These are phyloP conservation scores for Larix kaempferi DNA, from an alignment of 75 land plant genomes.

Conservation along the genomic window DNA sequence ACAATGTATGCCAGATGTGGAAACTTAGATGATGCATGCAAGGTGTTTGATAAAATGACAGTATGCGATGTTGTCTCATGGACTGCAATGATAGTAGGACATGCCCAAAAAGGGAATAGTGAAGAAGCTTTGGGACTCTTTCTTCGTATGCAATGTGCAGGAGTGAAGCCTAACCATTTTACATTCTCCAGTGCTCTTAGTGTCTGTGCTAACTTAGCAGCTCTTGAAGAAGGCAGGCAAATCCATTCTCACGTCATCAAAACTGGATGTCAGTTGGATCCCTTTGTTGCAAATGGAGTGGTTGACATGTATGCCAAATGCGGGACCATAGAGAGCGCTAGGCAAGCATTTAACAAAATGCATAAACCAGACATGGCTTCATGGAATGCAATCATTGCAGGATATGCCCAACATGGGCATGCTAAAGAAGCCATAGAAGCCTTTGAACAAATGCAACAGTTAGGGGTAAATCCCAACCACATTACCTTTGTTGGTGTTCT, in stretches of 20 bases:
- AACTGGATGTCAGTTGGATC: constrained; percentile 43
- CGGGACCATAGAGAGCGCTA: constrained; percentile 20
- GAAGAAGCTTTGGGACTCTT: constrained; percentile 37
- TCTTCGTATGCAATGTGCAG: constrained; percentile 26
- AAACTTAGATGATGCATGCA: constrained; percentile 19
- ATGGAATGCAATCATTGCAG: constrained; percentile 53
- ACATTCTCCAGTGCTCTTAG: constrained; percentile 53
- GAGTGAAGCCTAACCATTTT: constrained; percentile 37
- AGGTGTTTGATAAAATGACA: constrained; percentile 42
- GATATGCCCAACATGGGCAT: constrained; percentile 29
- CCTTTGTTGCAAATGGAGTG: constrained; percentile 45
- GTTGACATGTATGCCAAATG: constrained; percentile 52
- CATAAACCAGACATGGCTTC: constrained; percentile 39
- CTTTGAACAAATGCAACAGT: constrained; percentile 38
- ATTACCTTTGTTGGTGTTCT: constrained; percentile 6
- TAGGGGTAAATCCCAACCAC: constrained; percentile 14
- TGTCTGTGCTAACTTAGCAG: constrained; percentile 31
- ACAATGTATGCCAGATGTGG: background rate
- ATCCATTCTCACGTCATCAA: constrained; percentile 43
- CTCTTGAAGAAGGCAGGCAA: constrained; percentile 19
- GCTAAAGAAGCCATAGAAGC: constrained; percentile 39
- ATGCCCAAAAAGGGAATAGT: constrained; percentile 23
- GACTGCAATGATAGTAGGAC: constrained; percentile 40
- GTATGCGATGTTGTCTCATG: constrained; percentile 50
- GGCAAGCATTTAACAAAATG: constrained; percentile 23